phyloP scores from a whole-genome alignment of 208 protist species.

The Vickermania spadyakhi region DNA sequence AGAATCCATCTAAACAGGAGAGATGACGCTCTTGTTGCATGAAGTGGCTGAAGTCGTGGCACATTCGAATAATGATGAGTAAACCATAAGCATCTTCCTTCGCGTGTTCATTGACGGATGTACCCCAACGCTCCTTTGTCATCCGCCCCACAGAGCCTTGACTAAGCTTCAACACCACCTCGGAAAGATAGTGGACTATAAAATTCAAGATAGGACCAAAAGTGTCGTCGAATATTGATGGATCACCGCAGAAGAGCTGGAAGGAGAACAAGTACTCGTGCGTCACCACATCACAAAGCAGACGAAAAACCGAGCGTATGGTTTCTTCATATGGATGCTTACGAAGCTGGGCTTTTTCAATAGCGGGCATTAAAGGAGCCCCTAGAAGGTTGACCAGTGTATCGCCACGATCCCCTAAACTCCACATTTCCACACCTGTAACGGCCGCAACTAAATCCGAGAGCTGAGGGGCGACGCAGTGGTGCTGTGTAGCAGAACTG shows the following conservation, averaged over 20 bases:
- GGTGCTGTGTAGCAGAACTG: slow-evolving; percentile 7
- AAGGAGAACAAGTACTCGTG: slow-evolving; percentile 88
- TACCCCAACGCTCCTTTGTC: slow-evolving; percentile 30
- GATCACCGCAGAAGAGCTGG: slow-evolving; percentile 73
- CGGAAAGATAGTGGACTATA: slow-evolving; percentile 70
- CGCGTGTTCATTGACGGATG: slow-evolving; percentile 36
- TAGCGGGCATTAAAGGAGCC: slow-evolving; percentile 56
- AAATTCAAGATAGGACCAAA: slow-evolving; percentile 73
- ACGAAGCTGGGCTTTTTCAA: slow-evolving; percentile 42
- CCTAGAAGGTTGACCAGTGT: slow-evolving; percentile 42
- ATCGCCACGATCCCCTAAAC: slow-evolving; percentile 36
- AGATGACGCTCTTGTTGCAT: slow-evolving; percentile 62
- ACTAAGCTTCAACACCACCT: slow-evolving; percentile 49
- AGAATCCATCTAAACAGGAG: slow-evolving; percentile 72
- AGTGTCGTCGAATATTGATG: slow-evolving; percentile 65
- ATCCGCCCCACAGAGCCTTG: slow-evolving; percentile 21
- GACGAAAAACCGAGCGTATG: slow-evolving; percentile 55
- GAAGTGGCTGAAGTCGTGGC: slow-evolving; percentile 63
- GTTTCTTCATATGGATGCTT: slow-evolving; percentile 78
- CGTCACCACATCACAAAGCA: slow-evolving; percentile 72
- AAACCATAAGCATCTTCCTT: slow-evolving; percentile 69
- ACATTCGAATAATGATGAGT: slow-evolving; percentile 62
- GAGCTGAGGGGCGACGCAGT: slow-evolving; percentile 33
- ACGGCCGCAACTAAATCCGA: slow-evolving; percentile 16
- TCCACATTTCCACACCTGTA: slow-evolving; percentile 9